These are phyloP conservation scores for Termitomyces sp. DNA, from an alignment of 768 basidiomycete species.

Conservation along the genomic window DNA sequence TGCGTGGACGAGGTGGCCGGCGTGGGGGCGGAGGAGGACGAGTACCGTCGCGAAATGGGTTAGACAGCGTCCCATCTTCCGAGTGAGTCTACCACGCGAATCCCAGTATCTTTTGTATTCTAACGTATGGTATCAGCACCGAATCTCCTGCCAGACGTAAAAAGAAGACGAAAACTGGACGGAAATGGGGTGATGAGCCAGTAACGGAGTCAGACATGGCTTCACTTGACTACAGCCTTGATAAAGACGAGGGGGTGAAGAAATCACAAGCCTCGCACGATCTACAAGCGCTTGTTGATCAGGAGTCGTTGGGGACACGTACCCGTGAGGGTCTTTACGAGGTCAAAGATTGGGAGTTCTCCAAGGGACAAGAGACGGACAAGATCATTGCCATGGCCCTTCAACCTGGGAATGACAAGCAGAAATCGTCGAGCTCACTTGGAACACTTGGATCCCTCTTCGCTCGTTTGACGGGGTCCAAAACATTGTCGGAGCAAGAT, in stretches of 20 bases:
- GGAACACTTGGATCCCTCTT: conserved; percentile 78
- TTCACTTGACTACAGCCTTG: conserved; percentile 81
- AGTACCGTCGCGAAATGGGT: conserved; percentile 47
- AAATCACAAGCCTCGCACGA: conserved; percentile 39
- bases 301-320: conserved; percentile 72
- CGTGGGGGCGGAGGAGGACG: conserved; percentile 53
- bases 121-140: conserved; percentile 38
- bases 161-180: conserved; percentile 64
- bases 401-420: conserved; percentile 35
- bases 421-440: conserved; percentile 41
- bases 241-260: conserved; percentile 41
- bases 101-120: background rate
- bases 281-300: conserved; percentile 62
- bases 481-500: conserved; percentile 78
- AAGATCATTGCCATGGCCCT: conserved; percentile 62
- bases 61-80: conserved; percentile 61
- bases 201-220: conserved; percentile 90
- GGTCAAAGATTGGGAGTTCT: conserved; percentile 81
- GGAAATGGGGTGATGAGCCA: conserved; percentile 89
- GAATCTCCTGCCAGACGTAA: conserved; percentile 62
- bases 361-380: conserved; percentile 38
- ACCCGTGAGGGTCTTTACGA: conserved; percentile 67
- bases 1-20: conserved; percentile 72
- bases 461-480: conserved; percentile 81
- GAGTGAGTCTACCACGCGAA: conserved; percentile 49